Evolutionary conservation across 495 filamentous ascomycete species (phyloP).

Genomic region (Annulohypoxylon stygium): DNA sequence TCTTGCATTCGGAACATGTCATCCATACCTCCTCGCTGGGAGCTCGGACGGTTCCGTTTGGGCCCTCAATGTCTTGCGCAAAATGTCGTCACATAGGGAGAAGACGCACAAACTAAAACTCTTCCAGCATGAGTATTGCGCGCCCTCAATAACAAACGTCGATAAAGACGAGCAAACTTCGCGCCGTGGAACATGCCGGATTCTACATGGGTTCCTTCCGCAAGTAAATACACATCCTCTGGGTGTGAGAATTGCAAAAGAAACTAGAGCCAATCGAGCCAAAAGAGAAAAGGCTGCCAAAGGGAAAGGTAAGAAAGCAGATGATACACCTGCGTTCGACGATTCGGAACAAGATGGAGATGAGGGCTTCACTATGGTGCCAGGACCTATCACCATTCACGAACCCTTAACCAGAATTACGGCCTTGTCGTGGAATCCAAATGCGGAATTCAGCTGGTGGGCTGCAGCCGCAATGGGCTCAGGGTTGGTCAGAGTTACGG

Average conservation of each 20-base stretch:
- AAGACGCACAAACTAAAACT: slow-evolving; percentile 59
- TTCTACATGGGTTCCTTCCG: slow-evolving; percentile 59
- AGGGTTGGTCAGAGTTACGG: slow-evolving; percentile 61
- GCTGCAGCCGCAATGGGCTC: slow-evolving; percentile 66
- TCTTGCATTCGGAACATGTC: slow-evolving; percentile 57
- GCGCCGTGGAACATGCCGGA: slow-evolving; percentile 73
- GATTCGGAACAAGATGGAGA: slow-evolving; percentile 29
- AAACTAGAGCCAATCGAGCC: slow-evolving; percentile 42
- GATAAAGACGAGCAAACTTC: slow-evolving; percentile 52
- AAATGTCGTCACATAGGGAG: slow-evolving; percentile 59
- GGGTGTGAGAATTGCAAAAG: slow-evolving; percentile 72
- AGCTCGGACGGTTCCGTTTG: slow-evolving; percentile 61
- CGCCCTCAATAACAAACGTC: slow-evolving; percentile 24
- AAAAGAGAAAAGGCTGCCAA: slow-evolving; percentile 63
- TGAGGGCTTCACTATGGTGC: slow-evolving; percentile 50
- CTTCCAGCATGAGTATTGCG: slow-evolving; percentile 62
- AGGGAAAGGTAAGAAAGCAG: slow-evolving; percentile 26
- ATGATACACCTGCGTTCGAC: slow-evolving; percentile 38
- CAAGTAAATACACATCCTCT: slow-evolving; percentile 74
- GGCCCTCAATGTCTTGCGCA: slow-evolving; percentile 61
- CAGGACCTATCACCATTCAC: slow-evolving; percentile 56
- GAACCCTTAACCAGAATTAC: slow-evolving; percentile 62
- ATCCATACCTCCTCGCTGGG: slow-evolving; percentile 61
- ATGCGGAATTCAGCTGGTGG: slow-evolving; percentile 63
- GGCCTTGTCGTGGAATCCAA: slow-evolving; percentile 62